These are phyloP conservation scores for Pseudogymnoascus sp. DNA, from an alignment of 2,329 filamentous ascomycete species.

Conservation along the genomic window DNA sequence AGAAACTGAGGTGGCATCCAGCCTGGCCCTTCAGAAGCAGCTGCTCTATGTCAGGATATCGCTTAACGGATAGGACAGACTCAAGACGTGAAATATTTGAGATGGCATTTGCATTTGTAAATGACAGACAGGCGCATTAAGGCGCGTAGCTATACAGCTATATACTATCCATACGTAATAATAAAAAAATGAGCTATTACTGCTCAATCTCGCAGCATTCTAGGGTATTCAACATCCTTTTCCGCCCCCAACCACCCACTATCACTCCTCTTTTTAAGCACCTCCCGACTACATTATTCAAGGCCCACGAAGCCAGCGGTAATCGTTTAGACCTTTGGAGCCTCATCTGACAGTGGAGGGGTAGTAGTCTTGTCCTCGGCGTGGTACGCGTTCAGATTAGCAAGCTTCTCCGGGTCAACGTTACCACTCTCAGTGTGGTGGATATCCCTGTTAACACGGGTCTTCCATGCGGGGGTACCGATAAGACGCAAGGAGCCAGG, in stretches of 20 bases:
- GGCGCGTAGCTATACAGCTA: neutral
- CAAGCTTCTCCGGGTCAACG: slow-evolving; percentile 22
- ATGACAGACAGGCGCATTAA: neutral
- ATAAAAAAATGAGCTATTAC: neutral
- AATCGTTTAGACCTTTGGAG: neutral
- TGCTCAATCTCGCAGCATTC: neutral
- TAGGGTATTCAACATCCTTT: neutral
- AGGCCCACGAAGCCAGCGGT: neutral
- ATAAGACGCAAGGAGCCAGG: slow-evolving; percentile 2
- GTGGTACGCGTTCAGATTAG: slow-evolving; percentile 11
- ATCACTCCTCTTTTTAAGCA: neutral
- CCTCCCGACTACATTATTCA: neutral
- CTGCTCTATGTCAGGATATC: neutral
- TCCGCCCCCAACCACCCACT: neutral
- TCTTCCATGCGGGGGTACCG: slow-evolving; percentile 18
- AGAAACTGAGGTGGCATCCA: neutral
- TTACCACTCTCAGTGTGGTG: slow-evolving; percentile 21
- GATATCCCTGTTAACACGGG: slow-evolving; percentile 18
- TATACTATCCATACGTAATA: neutral
- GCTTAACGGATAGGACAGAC: neutral
- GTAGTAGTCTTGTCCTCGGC: slow-evolving; percentile 3
- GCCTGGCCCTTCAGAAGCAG: neutral
- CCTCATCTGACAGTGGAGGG: neutral
- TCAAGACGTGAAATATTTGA: neutral
- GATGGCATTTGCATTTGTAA: neutral